Conservation (phyloP, 352 stramenopile species). For the Globisporangium yorkense region DNA sequence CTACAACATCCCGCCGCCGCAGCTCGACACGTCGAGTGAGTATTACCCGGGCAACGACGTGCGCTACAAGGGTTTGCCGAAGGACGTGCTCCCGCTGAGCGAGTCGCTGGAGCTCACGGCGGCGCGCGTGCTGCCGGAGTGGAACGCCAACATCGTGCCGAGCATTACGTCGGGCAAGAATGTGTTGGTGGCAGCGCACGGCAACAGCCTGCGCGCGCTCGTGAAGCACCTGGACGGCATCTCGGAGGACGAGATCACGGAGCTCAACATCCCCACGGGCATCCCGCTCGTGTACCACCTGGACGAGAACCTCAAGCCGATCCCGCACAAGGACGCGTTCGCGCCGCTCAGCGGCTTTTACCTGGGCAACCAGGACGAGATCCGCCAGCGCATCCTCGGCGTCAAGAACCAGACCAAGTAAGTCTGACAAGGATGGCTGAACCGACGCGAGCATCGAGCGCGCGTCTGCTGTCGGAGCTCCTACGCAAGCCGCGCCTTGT, state of each 20-base stretch:
- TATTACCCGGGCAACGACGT: slow-evolving; percentile 91
- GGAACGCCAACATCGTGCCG: slow-evolving; percentile 93
- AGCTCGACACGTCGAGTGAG: slow-evolving; percentile 79
- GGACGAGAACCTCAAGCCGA: slow-evolving; percentile 96
- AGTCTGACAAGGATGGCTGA: neutral
- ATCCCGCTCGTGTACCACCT: slow-evolving; percentile 96
- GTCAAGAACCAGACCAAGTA: slow-evolving; percentile 95
- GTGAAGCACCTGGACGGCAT: slow-evolving; percentile 99
- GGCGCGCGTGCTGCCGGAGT: slow-evolving; percentile 95
- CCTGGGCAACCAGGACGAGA: slow-evolving; percentile 95
- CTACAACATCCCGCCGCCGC: slow-evolving; percentile 96
- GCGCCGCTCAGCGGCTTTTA: slow-evolving; percentile 74
- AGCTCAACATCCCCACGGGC: slow-evolving; percentile 96
- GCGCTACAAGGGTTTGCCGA: slow-evolving; percentile 89
- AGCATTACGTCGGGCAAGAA: slow-evolving; percentile 93
- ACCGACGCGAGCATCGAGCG: neutral
- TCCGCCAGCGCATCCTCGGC: slow-evolving; percentile 94
- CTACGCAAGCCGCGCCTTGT: no score
- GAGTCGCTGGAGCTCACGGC: slow-evolving; percentile 92
- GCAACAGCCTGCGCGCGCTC: slow-evolving; percentile 97
- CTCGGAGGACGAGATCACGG: slow-evolving; percentile 93
- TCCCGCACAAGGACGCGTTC: slow-evolving; percentile 91
- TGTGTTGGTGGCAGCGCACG: slow-evolving; percentile 96
- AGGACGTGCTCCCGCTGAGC: slow-evolving; percentile 89
- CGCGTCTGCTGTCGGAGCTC: neutral